Conservation (phyloP, 495 filamentous ascomycete species). For the Pyrenula massariospora region DNA sequence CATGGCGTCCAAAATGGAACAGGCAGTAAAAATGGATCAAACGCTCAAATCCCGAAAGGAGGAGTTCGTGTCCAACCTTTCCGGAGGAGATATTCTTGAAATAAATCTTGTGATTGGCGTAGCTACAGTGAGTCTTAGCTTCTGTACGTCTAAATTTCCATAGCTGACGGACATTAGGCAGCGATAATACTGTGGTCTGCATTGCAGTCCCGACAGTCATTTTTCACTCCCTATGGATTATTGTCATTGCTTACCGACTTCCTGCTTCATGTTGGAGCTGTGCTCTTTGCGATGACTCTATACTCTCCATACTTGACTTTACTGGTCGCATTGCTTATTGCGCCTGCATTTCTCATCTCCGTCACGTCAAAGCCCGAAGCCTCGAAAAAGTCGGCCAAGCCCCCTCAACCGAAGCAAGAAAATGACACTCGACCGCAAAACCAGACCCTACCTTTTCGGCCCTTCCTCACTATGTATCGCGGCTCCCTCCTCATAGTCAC, state of each 20-base stretch:
- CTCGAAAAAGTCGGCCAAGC: constrained; percentile 41
- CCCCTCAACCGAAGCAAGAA: constrained; percentile 34
- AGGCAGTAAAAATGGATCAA: constrained; percentile 31
- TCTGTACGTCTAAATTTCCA: constrained; percentile 1
- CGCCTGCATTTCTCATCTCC: constrained; percentile 54
- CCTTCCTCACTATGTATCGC: constrained; percentile 84
- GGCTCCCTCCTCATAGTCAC: constrained; percentile 89
- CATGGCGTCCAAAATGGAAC: not conserved
- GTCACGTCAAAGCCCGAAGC: constrained; percentile 30
- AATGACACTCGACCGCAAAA: constrained; percentile 8
- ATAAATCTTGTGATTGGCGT: constrained; percentile 78
- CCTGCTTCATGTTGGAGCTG: constrained; percentile 69
- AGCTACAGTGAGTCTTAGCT: constrained; percentile 54
- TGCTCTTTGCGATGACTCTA: constrained; percentile 74
- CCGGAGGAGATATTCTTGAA: constrained; percentile 72
- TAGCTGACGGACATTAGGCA: constrained; percentile 36
- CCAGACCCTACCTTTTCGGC: constrained; percentile 62
- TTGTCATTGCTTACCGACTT: constrained; percentile 67
- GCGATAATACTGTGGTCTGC: constrained; percentile 80
- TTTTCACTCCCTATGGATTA: constrained; percentile 66
- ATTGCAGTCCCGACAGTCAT: constrained; percentile 73
- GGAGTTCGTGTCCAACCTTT: constrained; percentile 85
- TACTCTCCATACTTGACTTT: constrained; percentile 69
- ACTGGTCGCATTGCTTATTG: constrained; percentile 62
- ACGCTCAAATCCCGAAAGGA: constrained; percentile 86